A percentile compares a stretch with the other conserved stretches of the same genome.
These are phyloP conservation scores for Fusarium sp. DNA, from an alignment of 2,329 filamentous ascomycete species.

Conservation along the genomic window DNA sequence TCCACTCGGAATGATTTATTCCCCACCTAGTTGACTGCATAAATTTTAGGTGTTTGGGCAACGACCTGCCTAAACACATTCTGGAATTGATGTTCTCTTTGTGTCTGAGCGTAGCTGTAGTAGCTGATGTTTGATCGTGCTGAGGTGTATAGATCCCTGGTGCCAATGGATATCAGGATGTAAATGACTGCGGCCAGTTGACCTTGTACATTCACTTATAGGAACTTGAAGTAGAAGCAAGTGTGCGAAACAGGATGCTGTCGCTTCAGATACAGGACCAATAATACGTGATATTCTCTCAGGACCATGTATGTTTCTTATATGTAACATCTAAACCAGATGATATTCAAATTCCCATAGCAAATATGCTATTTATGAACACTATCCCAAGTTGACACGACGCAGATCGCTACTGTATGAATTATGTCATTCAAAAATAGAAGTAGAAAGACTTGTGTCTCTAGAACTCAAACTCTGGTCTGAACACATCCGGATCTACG, in stretches of 20 bases:
- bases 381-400: neutral
- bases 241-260: constrained; percentile 4
- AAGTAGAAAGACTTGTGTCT: neutral
- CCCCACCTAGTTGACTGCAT: neutral
- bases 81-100: neutral
- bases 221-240: constrained; percentile 4
- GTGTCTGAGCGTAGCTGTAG: neutral
- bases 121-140: neutral
- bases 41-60: neutral
- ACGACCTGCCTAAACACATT: neutral
- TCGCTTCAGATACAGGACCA: constrained; percentile 18
- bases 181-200: neutral
- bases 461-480: constrained; percentile 89
- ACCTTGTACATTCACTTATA: neutral
- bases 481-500: constrained; percentile 91
- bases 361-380: constrained; percentile 6
- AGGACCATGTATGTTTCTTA: constrained; percentile 28
- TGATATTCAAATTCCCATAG: constrained; percentile 2
- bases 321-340: constrained; percentile 23
- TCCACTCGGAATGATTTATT: neutral
- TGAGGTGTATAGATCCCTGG: neutral
- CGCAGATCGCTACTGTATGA: constrained; percentile 17
- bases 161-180: neutral
- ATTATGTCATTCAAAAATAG: constrained; percentile 9
- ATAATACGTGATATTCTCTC: constrained; percentile 12